A percentile compares a stretch with the other conserved stretches of the same genome.
phyloP scores from a whole-genome alignment of 139 green algal species.

The Chlamydomonas sp. region DNA sequence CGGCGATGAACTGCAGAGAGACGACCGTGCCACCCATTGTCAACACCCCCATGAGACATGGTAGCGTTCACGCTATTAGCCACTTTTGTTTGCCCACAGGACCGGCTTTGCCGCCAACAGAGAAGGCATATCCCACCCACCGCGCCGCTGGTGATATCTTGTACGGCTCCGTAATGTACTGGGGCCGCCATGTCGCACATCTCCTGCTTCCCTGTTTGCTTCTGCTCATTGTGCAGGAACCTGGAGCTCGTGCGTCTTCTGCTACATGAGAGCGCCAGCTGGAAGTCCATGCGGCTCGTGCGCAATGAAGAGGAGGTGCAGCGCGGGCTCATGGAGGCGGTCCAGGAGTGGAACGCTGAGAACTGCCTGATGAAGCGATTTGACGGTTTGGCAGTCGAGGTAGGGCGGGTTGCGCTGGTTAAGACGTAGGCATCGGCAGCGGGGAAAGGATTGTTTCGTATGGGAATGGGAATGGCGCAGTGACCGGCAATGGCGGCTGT shows the following conservation, averaged over 20 bases:
- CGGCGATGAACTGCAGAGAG: neutral
- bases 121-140: no score
- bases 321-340: neutral
- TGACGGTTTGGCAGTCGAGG: neutral
- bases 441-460: no score
- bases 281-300: constrained; percentile 16
- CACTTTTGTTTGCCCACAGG: no score
- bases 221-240: neutral
- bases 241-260: constrained; percentile 23
- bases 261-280: neutral
- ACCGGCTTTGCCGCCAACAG: no score
- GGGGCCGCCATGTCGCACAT: neutral
- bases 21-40: neutral
- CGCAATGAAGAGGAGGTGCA: constrained; percentile 33
- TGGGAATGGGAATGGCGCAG: no score
- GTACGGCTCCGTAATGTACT: no score
- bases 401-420: neutral
- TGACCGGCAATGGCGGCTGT: no score
- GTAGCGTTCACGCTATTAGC: no score
- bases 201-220: no score
- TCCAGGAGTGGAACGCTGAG: constrained; percentile 36
- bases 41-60: neutral
- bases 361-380: constrained; percentile 29
- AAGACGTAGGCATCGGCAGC: no score
- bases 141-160: no score